Percentiles rank a stretch among this genome's conserved stretches.
Evolutionary conservation across 352 stramenopile species (phyloP).

Genomic region (Pythium guiyangense): DNA sequence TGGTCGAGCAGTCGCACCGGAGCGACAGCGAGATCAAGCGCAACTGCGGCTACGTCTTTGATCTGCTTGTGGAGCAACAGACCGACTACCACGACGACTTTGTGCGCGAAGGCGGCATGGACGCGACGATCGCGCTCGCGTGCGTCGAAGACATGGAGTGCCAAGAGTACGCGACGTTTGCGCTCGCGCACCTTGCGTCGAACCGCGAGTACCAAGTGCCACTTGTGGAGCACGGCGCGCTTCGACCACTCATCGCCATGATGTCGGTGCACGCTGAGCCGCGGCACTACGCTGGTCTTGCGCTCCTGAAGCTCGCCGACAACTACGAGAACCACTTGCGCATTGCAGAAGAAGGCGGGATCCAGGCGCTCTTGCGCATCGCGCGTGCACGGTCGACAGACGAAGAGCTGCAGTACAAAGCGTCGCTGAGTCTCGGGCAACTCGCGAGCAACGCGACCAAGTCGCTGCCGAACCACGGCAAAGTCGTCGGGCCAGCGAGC

Average conservation of each 20-base stretch:
- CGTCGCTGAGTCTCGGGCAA: slow-evolving; percentile 90
- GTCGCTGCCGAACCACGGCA: slow-evolving; percentile 64
- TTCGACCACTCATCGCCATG: slow-evolving; percentile 95
- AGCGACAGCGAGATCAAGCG: slow-evolving; percentile 91
- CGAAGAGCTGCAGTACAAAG: slow-evolving; percentile 95
- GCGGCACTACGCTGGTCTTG: slow-evolving; percentile 93
- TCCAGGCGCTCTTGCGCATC: slow-evolving; percentile 93
- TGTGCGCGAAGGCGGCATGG: slow-evolving; percentile 78
- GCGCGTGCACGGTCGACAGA: slow-evolving; percentile 87
- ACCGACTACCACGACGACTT: slow-evolving; percentile 92
- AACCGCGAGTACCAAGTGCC: slow-evolving; percentile 93
- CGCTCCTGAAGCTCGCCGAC: slow-evolving; percentile 96
- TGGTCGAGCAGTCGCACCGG: slow-evolving; percentile 74
- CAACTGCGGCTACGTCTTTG: slow-evolving; percentile 92
- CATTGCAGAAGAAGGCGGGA: slow-evolving; percentile 94
- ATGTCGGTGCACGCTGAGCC: slow-evolving; percentile 93
- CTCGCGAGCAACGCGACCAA: slow-evolving; percentile 89
- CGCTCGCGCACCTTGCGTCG: slow-evolving; percentile 92
- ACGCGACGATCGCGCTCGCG: slow-evolving; percentile 88
- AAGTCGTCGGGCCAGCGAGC: slow-evolving; percentile 28
- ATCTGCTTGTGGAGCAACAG: slow-evolving; percentile 85
- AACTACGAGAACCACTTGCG: slow-evolving; percentile 97
- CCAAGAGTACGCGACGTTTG: slow-evolving; percentile 95
- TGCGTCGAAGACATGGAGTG: slow-evolving; percentile 94
- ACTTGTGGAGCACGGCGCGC: slow-evolving; percentile 87